A percentile compares a stretch with the other conserved stretches of the same genome.
These are phyloP conservation scores for Arthrobotrys iridis DNA, from an alignment of 2,329 filamentous ascomycete species.

Conservation along the genomic window DNA sequence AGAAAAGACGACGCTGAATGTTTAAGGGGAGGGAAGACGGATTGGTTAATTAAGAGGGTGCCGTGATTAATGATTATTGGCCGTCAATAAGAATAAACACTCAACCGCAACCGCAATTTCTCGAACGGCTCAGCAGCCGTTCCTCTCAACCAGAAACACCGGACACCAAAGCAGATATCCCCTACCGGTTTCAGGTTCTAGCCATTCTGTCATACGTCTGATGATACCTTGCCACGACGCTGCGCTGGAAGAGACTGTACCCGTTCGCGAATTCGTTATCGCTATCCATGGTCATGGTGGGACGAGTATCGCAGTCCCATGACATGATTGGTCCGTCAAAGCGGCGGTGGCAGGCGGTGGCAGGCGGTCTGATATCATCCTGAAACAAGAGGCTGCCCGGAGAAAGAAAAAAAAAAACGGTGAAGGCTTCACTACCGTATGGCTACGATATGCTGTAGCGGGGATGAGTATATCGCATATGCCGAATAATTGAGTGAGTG, in stretches of 20 bases:
- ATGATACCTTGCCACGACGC: not conserved
- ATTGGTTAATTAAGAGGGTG: not conserved
- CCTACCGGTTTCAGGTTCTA: constrained; percentile 7
- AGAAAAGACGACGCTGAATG: not conserved
- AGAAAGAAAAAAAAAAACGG: not conserved
- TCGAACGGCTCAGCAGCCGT: constrained; percentile 30
- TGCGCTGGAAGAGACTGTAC: not conserved
- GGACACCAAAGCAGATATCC: constrained; percentile 1
- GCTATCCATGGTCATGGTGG: not conserved
- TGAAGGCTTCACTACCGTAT: too few relatives aligned
- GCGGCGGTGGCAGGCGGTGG: too few relatives aligned
- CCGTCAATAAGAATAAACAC: constrained; percentile 18
- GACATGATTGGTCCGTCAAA: constrained; percentile 11
- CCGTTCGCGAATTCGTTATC: not conserved
- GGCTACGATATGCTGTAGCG: too few relatives aligned
- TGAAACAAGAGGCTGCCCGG: constrained; percentile 13
- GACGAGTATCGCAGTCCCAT: not conserved
- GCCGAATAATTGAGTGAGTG: too few relatives aligned
- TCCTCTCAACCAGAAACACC: constrained; percentile 43
- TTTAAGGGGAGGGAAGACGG: constrained; percentile 10
- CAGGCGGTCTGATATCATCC: constrained; percentile 12
- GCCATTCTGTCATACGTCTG: too few relatives aligned
- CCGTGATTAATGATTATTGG: not conserved
- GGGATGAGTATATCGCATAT: too few relatives aligned
- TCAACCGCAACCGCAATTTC: constrained; percentile 29